Percentiles rank a stretch among this genome's conserved stretches.
These are phyloP conservation scores for Pyrrhoderma noxium DNA, from an alignment of 1,284 basidiomycete species.

Conservation along the genomic window DNA sequence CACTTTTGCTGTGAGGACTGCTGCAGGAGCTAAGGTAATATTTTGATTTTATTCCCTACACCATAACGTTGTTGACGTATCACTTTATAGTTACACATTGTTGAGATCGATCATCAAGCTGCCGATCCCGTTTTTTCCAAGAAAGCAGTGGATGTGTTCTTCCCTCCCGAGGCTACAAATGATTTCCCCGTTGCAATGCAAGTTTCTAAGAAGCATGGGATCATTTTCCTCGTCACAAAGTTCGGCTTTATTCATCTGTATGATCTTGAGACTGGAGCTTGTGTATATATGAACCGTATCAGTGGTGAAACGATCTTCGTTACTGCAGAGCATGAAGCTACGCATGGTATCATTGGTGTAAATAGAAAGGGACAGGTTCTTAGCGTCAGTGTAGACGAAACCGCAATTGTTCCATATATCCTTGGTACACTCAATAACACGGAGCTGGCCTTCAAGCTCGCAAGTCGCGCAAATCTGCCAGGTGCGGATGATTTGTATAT, in stretches of 20 bases:
- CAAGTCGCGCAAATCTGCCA: constrained; percentile 93
- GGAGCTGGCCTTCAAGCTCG: constrained; percentile 97
- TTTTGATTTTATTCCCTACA: neutral
- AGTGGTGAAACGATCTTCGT: constrained; percentile 99
- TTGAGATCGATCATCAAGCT: constrained; percentile 95
- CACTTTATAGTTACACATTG: constrained; percentile 79
- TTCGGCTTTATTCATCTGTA: constrained; percentile 99
- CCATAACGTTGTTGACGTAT: neutral
- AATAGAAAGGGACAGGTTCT: constrained; percentile 99
- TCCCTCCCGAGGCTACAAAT: constrained; percentile 96
- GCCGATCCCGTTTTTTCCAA: constrained; percentile 96
- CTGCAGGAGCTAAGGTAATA: constrained; percentile 89
- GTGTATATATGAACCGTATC: constrained; percentile 99
- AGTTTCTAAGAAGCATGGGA: constrained; percentile 94
- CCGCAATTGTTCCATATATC: constrained; percentile 94
- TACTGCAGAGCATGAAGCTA: constrained; percentile 91
- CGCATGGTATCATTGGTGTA: constrained; percentile 96
- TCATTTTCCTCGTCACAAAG: constrained; percentile 97
- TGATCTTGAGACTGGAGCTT: constrained; percentile 96
- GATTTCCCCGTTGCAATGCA: constrained; percentile 99
- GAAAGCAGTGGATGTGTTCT: constrained; percentile 99
- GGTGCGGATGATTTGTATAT: constrained; percentile 97
- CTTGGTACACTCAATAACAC: constrained; percentile 93
- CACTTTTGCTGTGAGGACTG: constrained; percentile 92
- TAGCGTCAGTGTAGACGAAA: constrained; percentile 95